A percentile compares a stretch with the other conserved stretches of the same genome.
Conservation (phyloP, 495 filamentous ascomycete species). For the Entonaema liquescens region DNA sequence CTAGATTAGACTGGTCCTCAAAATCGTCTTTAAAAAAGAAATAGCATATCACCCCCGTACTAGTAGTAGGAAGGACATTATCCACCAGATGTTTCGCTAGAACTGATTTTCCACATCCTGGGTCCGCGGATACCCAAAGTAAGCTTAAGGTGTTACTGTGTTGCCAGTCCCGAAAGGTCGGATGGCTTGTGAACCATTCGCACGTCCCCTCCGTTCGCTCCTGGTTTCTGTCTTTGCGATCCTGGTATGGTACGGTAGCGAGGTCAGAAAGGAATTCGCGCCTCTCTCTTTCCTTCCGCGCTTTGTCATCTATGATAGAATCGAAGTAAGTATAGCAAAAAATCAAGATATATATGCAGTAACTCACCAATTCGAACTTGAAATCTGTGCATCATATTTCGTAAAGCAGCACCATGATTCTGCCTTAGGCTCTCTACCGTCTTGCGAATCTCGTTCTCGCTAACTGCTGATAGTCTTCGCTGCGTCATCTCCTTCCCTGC, state of each 20-base stretch:
- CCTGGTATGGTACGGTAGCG: not conserved
- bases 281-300: too few species aligned
- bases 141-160: not conserved
- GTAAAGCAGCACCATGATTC: not conserved
- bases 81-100: not conserved
- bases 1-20: constrained; percentile 52
- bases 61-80: not conserved
- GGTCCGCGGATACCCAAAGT: not conserved
- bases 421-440: not conserved
- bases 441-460: not conserved
- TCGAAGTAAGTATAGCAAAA: not conserved
- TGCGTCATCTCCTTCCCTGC: not conserved
- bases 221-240: not conserved
- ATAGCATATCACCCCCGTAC: not conserved
- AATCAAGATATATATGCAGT: not conserved
- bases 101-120: not conserved
- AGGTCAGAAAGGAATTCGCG: not conserved
- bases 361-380: not conserved
- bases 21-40: constrained; percentile 40
- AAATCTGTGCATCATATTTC: not conserved
- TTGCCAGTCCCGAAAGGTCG: not conserved
- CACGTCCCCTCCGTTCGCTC: not conserved
- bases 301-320: not conserved
- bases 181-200: not conserved
- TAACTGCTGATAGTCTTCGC: not conserved